Conservation (phyloP, 306 rosid genomes). For the Glycine latifolia region DNA sequence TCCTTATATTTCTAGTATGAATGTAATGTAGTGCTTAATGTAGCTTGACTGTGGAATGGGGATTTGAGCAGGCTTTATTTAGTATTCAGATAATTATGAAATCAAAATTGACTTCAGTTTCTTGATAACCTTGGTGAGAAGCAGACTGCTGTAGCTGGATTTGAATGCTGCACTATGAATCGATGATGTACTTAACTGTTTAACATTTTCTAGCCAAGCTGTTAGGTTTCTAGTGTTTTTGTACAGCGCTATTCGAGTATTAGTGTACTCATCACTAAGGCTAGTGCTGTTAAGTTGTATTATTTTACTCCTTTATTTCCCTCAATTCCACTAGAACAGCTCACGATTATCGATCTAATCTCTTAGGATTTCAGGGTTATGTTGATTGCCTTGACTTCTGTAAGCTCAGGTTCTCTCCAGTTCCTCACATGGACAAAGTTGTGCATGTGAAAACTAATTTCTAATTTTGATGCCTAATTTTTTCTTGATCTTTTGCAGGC, state of each 20-base stretch:
- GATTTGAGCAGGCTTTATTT: constrained; percentile 47
- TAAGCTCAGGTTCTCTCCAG: constrained; percentile 26
- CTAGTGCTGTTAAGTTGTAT: constrained; percentile 39
- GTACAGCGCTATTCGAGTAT: not conserved
- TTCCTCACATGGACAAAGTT: constrained; percentile 34
- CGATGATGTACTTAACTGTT: constrained; percentile 40
- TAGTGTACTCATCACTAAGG: constrained; percentile 25
- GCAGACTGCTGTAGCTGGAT: not conserved
- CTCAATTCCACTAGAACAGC: not conserved
- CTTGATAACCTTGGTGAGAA: constrained; percentile 25
- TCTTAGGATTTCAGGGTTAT: constrained; percentile 24
- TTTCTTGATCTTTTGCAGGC: constrained; percentile 54
- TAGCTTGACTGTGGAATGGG: constrained; percentile 57
- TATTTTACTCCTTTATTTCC: constrained; percentile 34
- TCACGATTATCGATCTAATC: not conserved
- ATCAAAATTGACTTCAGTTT: constrained; percentile 38
- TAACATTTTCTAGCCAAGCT: constrained; percentile 33
- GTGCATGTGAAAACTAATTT: constrained; percentile 1
- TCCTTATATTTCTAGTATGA: constrained; percentile 63
- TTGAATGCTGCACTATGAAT: constrained; percentile 10
- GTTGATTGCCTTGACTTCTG: constrained; percentile 23
- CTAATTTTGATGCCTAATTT: constrained; percentile 37
- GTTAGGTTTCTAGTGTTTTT: constrained; percentile 40
- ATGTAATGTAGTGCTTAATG: constrained; percentile 68
- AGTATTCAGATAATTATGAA: constrained; percentile 42